A percentile compares a stretch with the other conserved stretches of the same genome.
These are phyloP conservation scores for Kodamaea jinghongensis DNA, from an alignment of 805 yeast genomes.

Conservation along the genomic window DNA sequence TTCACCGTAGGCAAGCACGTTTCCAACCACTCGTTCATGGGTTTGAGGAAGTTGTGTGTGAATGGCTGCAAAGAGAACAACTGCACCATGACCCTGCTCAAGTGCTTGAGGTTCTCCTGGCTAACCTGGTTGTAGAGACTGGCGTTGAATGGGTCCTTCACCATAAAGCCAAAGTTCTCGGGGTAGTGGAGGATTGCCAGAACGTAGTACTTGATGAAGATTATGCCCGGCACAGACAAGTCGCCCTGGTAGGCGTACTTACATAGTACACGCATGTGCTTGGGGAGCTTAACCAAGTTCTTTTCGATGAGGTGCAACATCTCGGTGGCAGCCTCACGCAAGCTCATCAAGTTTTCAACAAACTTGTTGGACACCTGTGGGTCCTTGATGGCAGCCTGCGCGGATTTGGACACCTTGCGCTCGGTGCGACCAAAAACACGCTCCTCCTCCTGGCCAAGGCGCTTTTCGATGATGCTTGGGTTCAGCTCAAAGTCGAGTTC, in stretches of 20 bases:
- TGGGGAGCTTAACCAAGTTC: constrained; percentile 36
- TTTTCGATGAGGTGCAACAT: constrained; percentile 52
- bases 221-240: constrained; percentile 66
- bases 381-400: constrained; percentile 75
- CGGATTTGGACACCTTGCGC: constrained; percentile 37
- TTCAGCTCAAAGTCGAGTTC: constrained; percentile 74
- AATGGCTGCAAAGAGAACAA: constrained; percentile 68
- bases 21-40: constrained; percentile 69
- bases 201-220: constrained; percentile 54
- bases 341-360: constrained; percentile 65
- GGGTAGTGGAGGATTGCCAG: constrained; percentile 47
- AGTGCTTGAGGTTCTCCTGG: constrained; percentile 51
- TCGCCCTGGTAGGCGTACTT: constrained; percentile 46
- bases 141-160: constrained; percentile 26
- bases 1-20: constrained; percentile 48
- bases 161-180: constrained; percentile 53
- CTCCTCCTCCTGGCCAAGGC: constrained; percentile 37
- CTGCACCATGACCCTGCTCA: constrained; percentile 62
- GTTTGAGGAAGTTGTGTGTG: constrained; percentile 70
- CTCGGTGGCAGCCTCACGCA: constrained; percentile 69
- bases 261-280: constrained; percentile 36
- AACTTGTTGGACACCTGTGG: constrained; percentile 68
- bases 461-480: constrained; percentile 57
- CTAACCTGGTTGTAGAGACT: constrained; percentile 17
- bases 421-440: constrained; percentile 34